Conservation (phyloP, 768 basidiomycete species). For the Pleurotus citrinopileatus region DNA sequence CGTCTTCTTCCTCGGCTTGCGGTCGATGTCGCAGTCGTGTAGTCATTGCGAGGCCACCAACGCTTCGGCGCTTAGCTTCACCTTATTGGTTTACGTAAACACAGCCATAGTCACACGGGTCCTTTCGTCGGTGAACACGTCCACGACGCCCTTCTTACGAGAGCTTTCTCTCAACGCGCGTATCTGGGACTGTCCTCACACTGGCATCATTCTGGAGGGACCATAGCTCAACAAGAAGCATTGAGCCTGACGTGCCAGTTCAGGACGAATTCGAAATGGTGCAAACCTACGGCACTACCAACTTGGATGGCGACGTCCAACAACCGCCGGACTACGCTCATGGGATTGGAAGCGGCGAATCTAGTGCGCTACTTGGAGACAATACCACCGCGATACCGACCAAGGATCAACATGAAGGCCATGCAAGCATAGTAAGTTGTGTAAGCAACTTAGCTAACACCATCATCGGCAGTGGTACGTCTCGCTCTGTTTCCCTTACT, state of each 20-base stretch:
- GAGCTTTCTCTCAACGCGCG: neutral
- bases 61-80: too few relatives aligned
- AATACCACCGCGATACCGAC: conserved; percentile 23
- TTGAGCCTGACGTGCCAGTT: neutral
- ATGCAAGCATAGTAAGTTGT: conserved; percentile 65
- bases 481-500: conserved; percentile 10
- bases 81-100: too few relatives aligned
- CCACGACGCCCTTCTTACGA: neutral
- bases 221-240: neutral
- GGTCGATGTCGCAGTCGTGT: conserved; percentile 65
- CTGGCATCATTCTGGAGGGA: neutral
- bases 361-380: conserved; percentile 58
- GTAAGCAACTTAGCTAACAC: conserved; percentile 86
- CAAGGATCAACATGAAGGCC: conserved; percentile 45
- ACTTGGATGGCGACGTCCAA: conserved; percentile 21
- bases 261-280: conserved; percentile 59
- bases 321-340: conserved; percentile 20
- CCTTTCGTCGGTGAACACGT: too few relatives aligned
- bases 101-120: too few relatives aligned
- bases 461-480: conserved; percentile 85
- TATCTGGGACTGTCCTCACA: neutral
- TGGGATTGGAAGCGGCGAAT: conserved; percentile 38
- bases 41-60: conserved; percentile 36
- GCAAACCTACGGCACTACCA: conserved; percentile 63
- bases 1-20: conserved; percentile 82